These are phyloP conservation scores for Xylariaceae sp. DNA, from an alignment of 2,329 filamentous ascomycete species.

Conservation along the genomic window DNA sequence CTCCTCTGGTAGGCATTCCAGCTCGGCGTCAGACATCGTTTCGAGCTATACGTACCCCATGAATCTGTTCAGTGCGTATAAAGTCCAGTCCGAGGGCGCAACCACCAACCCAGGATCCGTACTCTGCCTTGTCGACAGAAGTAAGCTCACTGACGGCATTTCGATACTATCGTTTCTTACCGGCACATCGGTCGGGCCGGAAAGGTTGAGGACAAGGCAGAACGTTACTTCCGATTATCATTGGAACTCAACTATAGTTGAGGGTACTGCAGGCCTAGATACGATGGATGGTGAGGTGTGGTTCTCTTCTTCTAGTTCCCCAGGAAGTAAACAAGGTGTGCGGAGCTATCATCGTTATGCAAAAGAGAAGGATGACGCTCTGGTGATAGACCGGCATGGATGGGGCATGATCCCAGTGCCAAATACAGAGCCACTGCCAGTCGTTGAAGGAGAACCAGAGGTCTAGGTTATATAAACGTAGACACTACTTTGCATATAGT, in stretches of 20 bases:
- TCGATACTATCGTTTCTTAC: slow-evolving; percentile 35
- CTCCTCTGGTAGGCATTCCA: slow-evolving; percentile 36
- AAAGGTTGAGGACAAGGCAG: slow-evolving; percentile 38
- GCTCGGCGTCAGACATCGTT: slow-evolving; percentile 31
- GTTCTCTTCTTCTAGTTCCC: slow-evolving; percentile 36
- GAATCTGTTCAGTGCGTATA: slow-evolving; percentile 44
- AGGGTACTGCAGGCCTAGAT: slow-evolving; percentile 38
- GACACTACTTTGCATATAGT: background rate
- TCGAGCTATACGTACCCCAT: slow-evolving; percentile 41
- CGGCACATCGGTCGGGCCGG: slow-evolving; percentile 29
- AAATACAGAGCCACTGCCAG: slow-evolving; percentile 30
- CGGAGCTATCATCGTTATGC: slow-evolving; percentile 34
- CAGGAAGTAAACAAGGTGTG: slow-evolving; percentile 29
- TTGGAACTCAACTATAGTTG: slow-evolving; percentile 43
- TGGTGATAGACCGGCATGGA: slow-evolving; percentile 31
- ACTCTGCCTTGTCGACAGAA: slow-evolving; percentile 41
- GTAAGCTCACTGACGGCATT: slow-evolving; percentile 35
- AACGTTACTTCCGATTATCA: slow-evolving; percentile 42
- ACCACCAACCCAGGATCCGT: slow-evolving; percentile 41
- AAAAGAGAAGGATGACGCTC: slow-evolving; percentile 35
- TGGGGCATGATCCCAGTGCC: slow-evolving; percentile 34
- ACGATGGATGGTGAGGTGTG: slow-evolving; percentile 40
- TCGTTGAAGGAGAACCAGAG: slow-evolving; percentile 30
- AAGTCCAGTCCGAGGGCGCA: slow-evolving; percentile 36
- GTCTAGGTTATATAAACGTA: slow-evolving; percentile 12